Evolutionary conservation across 2,329 filamentous ascomycete species (phyloP), one percentile per base, ranked within the genome.

Genomic region (Onygena corvina): DNA sequence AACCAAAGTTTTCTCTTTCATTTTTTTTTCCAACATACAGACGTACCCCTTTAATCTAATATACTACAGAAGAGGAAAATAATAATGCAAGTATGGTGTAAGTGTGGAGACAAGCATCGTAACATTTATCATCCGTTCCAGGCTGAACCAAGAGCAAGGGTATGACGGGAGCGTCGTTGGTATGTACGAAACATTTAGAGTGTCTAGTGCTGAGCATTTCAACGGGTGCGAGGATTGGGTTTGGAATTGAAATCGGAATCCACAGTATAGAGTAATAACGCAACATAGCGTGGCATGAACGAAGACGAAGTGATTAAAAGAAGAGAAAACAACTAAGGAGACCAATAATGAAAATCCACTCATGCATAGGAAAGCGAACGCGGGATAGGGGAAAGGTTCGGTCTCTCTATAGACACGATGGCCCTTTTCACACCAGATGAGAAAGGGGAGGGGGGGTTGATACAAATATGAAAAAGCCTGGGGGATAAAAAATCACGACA

Each of bases 181-280:
- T 42, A 42, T 42, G 38, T 42, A 42, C 38, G 38, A n/a, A 27
- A 14, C 16, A 42, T 42, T 42, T 23, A 8, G 21, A 11, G 25
- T 23, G 35, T 25, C 35, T 40, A 40, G 21, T 42, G 38, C 21
- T 27, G 38, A 4, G 38, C 25, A 42, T 11, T 11, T 27, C 27
- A 4, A 40, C n/a, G 18, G 9, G 21, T 4, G 29, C n/a, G 9
- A 27, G 21, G 38, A 6, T 42, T 42, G 20, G 38, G 38, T 20
- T 27, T 42, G 21, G 14, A 42, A 42, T 42, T 42, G 21, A 42
- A n/a, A n/a, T n/a, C n/a, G n/a, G n/a, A n/a, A 27, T 42, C 20
- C 21, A 42, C 16, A 23, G 33, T 23, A 42, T 42, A 42, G 20
- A 18, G 25, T 40, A 40, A 40, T 40, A 18, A 23, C 18, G 25